phyloP scores from a whole-genome alignment of 169 alveolate genomes.

The Sarcocystis neurona region DNA sequence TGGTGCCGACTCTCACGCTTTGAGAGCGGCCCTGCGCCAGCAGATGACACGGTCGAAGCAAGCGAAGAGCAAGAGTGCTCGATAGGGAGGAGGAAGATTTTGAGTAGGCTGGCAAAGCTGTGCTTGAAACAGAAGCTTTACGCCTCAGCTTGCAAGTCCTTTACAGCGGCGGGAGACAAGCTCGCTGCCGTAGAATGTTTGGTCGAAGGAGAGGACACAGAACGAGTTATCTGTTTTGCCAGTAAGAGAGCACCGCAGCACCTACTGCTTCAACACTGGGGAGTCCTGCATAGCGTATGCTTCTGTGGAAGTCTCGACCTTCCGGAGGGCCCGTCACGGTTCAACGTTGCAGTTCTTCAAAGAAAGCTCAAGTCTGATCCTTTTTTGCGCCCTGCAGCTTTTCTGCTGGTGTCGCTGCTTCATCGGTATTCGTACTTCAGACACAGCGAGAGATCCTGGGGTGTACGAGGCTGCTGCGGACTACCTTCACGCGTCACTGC shows the following conservation, averaged over 20 bases:
- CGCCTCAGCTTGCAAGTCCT: constrained; percentile 81
- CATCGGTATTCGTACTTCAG: constrained; percentile 60
- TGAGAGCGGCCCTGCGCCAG: neutral
- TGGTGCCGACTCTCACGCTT: neutral
- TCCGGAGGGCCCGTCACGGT: too few relatives aligned
- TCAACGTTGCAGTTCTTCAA: too few relatives aligned
- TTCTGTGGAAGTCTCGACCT: too few relatives aligned
- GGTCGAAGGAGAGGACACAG: constrained; percentile 81
- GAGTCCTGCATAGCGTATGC: too few relatives aligned
- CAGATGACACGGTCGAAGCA: neutral
- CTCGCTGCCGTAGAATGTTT: constrained; percentile 84
- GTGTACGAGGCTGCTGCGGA: constrained; percentile 85
- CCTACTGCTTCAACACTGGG: too few relatives aligned
- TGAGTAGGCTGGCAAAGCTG: constrained; percentile 74
- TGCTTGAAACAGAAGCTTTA: constrained; percentile 79
- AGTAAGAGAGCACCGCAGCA: neutral
- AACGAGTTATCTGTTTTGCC: constrained; percentile 76
- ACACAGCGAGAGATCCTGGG: constrained; percentile 82
- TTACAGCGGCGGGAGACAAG: constrained; percentile 81
- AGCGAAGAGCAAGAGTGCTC: neutral
- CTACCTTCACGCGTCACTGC: constrained; percentile 80
- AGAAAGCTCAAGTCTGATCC: too few relatives aligned
- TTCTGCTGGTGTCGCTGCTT: neutral
- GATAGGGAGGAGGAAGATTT: constrained; percentile 64
- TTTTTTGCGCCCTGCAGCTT: too few relatives aligned